Evolutionary conservation across 768 basidiomycete species (phyloP).

Genomic region (Rhizopogon salebrosus): DNA sequence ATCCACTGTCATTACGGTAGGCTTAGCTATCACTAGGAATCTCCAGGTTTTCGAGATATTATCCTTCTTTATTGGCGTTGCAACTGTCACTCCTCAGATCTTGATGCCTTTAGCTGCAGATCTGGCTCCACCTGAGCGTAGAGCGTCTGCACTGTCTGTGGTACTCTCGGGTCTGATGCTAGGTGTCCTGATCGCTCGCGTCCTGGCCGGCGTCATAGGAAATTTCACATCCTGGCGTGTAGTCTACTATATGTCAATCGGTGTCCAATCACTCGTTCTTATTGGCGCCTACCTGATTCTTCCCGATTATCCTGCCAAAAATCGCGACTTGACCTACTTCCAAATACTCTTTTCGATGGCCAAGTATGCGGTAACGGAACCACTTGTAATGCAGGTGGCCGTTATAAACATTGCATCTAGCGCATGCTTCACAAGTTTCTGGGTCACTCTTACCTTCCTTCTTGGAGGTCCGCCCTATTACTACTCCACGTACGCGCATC

Average conservation of each 20-base stretch:
- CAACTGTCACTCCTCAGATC: slow-evolving; percentile 73
- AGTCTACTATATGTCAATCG: slow-evolving; percentile 76
- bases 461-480: slow-evolving; percentile 72
- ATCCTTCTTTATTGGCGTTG: slow-evolving; percentile 65
- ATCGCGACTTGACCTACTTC: slow-evolving; percentile 56
- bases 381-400: slow-evolving; percentile 64
- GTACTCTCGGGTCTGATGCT: slow-evolving; percentile 65
- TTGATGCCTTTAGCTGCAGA: slow-evolving; percentile 75
- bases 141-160: slow-evolving; percentile 73
- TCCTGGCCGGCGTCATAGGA: slow-evolving; percentile 70
- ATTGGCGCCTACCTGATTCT: slow-evolving; percentile 56
- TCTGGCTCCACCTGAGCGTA: slow-evolving; percentile 66
- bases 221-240: slow-evolving; percentile 68
- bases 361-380: slow-evolving; percentile 72
- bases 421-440: slow-evolving; percentile 57
- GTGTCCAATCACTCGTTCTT: slow-evolving; percentile 57
- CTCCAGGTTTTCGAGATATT: slow-evolving; percentile 60
- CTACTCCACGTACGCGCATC: slow-evolving; percentile 55
- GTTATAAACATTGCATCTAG: slow-evolving; percentile 56
- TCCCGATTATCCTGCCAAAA: slow-evolving; percentile 85
- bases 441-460: slow-evolving; percentile 79
- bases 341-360: slow-evolving; percentile 73
- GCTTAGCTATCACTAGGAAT: slow-evolving; percentile 56
- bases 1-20: slow-evolving; percentile 61
- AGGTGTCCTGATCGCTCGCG: slow-evolving; percentile 70